These are phyloP conservation scores for Colletotrichum graminicola DNA, from an alignment of 2,329 filamentous ascomycete genomes.

Conservation along the genomic window DNA sequence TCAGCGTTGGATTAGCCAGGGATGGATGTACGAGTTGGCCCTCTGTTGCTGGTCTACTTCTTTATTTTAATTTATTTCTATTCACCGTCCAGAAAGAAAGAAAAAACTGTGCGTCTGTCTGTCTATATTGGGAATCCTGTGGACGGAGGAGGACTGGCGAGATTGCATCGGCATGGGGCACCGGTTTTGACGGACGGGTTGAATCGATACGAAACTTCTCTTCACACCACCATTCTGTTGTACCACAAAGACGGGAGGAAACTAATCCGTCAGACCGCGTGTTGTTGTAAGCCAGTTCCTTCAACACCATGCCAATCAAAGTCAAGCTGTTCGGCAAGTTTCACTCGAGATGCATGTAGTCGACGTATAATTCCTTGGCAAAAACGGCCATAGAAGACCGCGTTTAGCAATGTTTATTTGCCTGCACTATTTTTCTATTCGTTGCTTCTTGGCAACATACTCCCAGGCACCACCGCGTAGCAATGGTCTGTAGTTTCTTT, in stretches of 20 bases:
- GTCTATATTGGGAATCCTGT: neutral
- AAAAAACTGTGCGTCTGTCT: neutral
- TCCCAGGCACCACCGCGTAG: neutral
- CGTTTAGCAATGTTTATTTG: constrained; percentile 7
- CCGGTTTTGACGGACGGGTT: neutral
- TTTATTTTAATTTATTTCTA: too few species aligned
- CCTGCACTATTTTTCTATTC: neutral
- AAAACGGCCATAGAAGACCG: neutral
- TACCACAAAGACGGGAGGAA: neutral
- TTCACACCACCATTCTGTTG: neutral
- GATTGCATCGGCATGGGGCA: neutral
- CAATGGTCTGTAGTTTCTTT: neutral
- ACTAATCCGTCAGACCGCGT: neutral
- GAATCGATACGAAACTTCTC: neutral
- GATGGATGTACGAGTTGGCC: neutral
- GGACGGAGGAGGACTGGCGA: neutral
- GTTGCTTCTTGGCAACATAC: neutral
- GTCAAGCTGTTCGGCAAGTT: neutral
- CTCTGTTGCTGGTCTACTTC: neutral
- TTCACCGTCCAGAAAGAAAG: too few species aligned
- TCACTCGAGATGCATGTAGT: neutral
- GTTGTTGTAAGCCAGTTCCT: neutral
- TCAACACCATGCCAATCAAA: neutral
- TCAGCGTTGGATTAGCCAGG: neutral
- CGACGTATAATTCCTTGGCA: neutral